Conservation (phyloP, 2,329 filamentous ascomycete genomes). For the Aspergillus versicolor region DNA sequence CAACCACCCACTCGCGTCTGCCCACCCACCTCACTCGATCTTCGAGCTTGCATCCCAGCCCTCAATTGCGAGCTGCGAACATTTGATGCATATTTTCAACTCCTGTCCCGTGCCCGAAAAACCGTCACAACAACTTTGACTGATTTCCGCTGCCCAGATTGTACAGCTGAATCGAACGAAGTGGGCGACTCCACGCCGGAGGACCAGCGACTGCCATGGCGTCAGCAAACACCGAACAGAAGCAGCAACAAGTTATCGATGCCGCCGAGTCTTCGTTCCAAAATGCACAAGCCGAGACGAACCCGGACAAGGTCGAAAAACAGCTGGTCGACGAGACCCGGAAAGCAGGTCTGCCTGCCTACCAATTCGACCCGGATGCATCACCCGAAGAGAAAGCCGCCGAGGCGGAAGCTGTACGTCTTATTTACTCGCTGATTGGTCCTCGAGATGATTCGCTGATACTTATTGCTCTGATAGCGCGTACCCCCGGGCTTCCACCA, state of each 20-base stretch:
- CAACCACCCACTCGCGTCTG: slow-evolving; percentile 11
- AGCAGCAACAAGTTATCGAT: slow-evolving; percentile 76
- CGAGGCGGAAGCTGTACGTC: slow-evolving; percentile 71
- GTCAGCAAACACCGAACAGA: slow-evolving; percentile 62
- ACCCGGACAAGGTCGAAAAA: slow-evolving; percentile 69
- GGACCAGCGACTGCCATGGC: slow-evolving; percentile 28
- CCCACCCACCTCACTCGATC: not conserved
- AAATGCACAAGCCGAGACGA: slow-evolving; percentile 63
- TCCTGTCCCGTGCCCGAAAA: not conserved
- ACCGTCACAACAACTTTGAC: slow-evolving; percentile 7
- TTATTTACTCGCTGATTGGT: not conserved
- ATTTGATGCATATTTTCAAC: not conserved
- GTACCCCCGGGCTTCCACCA: slow-evolving; percentile 65
- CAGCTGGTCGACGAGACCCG: slow-evolving; percentile 74
- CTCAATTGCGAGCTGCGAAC: not conserved
- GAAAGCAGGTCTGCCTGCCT: slow-evolving; percentile 76
- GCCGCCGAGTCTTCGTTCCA: slow-evolving; percentile 56
- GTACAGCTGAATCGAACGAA: slow-evolving; percentile 12
- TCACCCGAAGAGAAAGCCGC: slow-evolving; percentile 79
- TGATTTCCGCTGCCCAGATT: not conserved
- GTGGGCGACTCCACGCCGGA: slow-evolving; percentile 19
- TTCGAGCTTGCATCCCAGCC: not conserved
- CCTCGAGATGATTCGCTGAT: slow-evolving; percentile 4
- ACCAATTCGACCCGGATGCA: slow-evolving; percentile 84
- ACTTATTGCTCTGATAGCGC: slow-evolving; percentile 44